Evolutionary conservation across 331 rosid species (phyloP), one percentile per base, ranked within the genome.

Genomic region (Stylosanthes scabra): DNA sequence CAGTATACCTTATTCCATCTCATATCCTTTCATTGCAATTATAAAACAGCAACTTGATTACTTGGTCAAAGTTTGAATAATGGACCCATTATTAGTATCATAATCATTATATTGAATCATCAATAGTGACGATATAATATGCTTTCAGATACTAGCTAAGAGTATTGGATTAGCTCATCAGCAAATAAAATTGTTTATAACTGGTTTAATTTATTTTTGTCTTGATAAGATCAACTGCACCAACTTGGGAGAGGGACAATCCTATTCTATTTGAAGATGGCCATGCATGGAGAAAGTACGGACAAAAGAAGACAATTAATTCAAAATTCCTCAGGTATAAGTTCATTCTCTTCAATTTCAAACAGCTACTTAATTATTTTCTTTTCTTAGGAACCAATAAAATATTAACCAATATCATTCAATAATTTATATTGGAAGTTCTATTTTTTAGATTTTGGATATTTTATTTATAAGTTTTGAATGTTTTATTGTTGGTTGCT

Each of bases 261-360:
- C 59, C 75, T 50, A 13, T 66, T 50, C 71, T 66, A 29, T 55
- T 41, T 11, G 64, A 69, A 71, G 83, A 79, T 60, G 79, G 79
- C 5, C 13, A 79, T 52, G 71, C 57, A 6, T 79, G 83, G 83
- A 66, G 83, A 73, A 79, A 72, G 15, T 79, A 88, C 8, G 90
- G 93, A 25, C 93, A 88, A 47, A 88, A 88, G 66, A 37, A 13
- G 12, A 88, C 82, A 73, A 66, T 11, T 0, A 72, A 80, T 47
- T 59, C 78, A 7, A 78, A 66, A 11, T 71, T 72, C 54, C 72
- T 82, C 1, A 88, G 85, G 89, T 83, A 13, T 46, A 9, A 7
- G 9, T 44, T 44, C 12, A 6, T 10, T 40, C 25, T 14, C 25
- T 14, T 62, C 11, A 16, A 44, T 46, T 41, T 16, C 49, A 50